Base-by-base conservation (phyloP, 2,329 filamentous ascomycete genomes). In the Penicillium italicum region DNA sequence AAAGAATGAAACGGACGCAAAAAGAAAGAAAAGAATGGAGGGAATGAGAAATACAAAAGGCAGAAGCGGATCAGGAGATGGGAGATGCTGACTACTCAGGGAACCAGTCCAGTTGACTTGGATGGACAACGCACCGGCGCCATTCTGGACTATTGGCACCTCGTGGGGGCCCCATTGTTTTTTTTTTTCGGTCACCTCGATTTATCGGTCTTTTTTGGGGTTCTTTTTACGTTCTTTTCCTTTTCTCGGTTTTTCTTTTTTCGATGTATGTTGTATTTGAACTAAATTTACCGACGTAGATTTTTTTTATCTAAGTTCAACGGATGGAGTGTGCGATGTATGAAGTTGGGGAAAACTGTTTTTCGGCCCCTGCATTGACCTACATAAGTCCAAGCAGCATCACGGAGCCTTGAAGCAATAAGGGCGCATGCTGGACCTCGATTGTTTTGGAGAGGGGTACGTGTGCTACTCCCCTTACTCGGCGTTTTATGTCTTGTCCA, bases 1-100 rank as follows among this genome's bases (percentile, higher is more conserved):
- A 80, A 80, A 70, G 78, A 80, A 77, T 79, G 77, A 75, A 78
- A 78, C 77, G 74, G 74, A 64, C 72, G 64, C 68, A 58, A 58
- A 66, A 63, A 69, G 65, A 65, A 66, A 68, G 65, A 67, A 66
- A 72, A 66, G 62, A 65, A 66, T 59, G 57, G 64, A 59, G 58
- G 57, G 62, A 62, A 63, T 62, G 58, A 62, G 63, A 58, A 64
- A 65, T 57, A 64, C 56, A 59, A 66, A 62, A 57, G 40, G 16
- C 16, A 28, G 46, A 57, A 55, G 51, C 50, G 56, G 58, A 65
- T 63, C 59, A 66, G 66, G 62, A 65, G 61, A 62, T 61, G 62
- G 63, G 60, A 60, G 60, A 61, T 60, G 63, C 63, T 66, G 62
- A 65, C 57, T 66, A 50, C 50, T 20, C 54, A 53, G 44, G 44